Conservation (phyloP, 805 yeast genomes). For the Lipomyces starkeyi region DNA sequence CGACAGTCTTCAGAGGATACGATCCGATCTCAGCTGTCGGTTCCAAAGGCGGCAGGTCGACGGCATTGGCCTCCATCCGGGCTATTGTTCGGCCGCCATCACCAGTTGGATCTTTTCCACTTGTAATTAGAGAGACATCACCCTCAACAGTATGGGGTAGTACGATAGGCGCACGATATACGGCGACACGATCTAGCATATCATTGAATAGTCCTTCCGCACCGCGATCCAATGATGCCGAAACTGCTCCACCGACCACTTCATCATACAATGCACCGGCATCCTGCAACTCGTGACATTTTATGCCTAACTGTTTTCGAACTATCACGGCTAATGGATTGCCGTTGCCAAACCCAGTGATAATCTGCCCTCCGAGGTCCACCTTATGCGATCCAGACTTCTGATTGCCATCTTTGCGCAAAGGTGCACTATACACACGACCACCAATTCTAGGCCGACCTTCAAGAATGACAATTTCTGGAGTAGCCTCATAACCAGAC, state of each 20-base stretch:
- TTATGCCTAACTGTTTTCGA: slow-evolving; percentile 51
- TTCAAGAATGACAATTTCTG: slow-evolving; percentile 50
- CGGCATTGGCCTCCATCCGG: slow-evolving; percentile 47
- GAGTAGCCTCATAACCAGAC: slow-evolving; percentile 49
- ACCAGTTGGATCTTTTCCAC: slow-evolving; percentile 48
- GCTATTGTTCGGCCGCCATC: slow-evolving; percentile 49
- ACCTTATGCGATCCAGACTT: slow-evolving; percentile 39
- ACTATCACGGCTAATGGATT: slow-evolving; percentile 51
- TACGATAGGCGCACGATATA: slow-evolving; percentile 45
- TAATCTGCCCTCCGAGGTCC: slow-evolving; percentile 50
- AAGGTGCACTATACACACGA: slow-evolving; percentile 49
- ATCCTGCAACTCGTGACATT: slow-evolving; percentile 47
- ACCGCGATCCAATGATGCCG: slow-evolving; percentile 43
- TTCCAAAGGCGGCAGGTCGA: slow-evolving; percentile 44
- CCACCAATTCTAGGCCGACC: slow-evolving; percentile 53
- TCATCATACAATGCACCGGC: slow-evolving; percentile 45
- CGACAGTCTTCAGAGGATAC: slow-evolving; percentile 13
- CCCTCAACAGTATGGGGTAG: slow-evolving; percentile 47
- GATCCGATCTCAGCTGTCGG: slow-evolving; percentile 10
- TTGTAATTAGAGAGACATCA: slow-evolving; percentile 47
- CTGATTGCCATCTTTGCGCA: slow-evolving; percentile 35
- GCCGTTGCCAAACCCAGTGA: slow-evolving; percentile 51
- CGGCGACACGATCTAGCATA: slow-evolving; percentile 47
- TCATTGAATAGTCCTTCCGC: slow-evolving; percentile 48
- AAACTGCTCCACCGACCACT: slow-evolving; percentile 44